Base-by-base conservation (phyloP, 2,329 filamentous ascomycete species). In the Fusarium sp. region DNA sequence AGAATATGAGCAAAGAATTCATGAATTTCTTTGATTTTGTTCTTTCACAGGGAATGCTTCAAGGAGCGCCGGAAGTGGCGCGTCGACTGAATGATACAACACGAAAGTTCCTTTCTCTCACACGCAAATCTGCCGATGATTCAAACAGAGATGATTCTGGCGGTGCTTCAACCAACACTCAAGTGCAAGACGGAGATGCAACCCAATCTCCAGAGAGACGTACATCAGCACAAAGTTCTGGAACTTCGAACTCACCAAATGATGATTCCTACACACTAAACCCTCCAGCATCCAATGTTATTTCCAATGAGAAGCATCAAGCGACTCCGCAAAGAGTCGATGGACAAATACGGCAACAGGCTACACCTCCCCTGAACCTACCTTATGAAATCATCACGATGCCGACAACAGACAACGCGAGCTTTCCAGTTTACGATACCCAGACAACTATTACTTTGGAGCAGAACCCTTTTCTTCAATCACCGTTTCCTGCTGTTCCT, bases 1-100 rank as follows among this genome's bases (percentile, higher is more conserved):
- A 92, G 59, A 87, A 91, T 72, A 93, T 97, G 89, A 90, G 88
- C 79, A 88, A 85, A 54, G 87, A 89, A 0, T 94, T 97, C 72
- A 82, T 89, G 70, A 84, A 83, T 32, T 86, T 95, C 25, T 88
- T 92, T 66, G 87, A 92, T 68, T 86, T 86, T 41, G 86, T 88
- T 4, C 75, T 89, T 23, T 79, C 82, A 32, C 84, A 87, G 58
- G 88, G 89, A n/a, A 75, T 92, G 21, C 79, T 90, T 10, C 82
- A 88, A 34, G 77, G 83, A 34, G 83, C 86, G 10, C 86, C 90
- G 1, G 84, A 86, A 18, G 83, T 92, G 41, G 86, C 85, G 5
- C 81, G 82, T 28, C 85, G 88, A 53, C 81, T 93, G 14, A 85
- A 85, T 49, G 78, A 81, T 7, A 84, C 88, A 14, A 88, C 85